These are phyloP conservation scores for Cystobasidiaceae sp. DNA, from an alignment of 1,284 basidiomycete species.

Conservation along the genomic window DNA sequence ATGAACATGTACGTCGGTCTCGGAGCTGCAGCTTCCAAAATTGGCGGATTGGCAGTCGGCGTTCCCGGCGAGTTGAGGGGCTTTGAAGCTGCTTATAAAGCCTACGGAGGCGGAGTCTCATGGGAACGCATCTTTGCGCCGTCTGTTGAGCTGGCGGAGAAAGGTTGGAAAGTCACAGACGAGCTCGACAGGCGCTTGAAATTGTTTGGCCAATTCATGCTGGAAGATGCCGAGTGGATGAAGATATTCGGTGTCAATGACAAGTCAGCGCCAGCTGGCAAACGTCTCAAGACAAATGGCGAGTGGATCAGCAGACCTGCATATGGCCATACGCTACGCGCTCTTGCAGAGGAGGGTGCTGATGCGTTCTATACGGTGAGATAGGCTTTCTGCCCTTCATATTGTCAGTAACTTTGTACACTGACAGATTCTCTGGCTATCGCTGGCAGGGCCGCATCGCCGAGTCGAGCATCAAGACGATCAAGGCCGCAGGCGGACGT, in stretches of 20 bases:
- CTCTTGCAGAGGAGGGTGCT: slow-evolving; percentile 63
- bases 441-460: slow-evolving; percentile 62
- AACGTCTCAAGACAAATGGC: slow-evolving; percentile 61
- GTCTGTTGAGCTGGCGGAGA: slow-evolving; percentile 61
- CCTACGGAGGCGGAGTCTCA: slow-evolving; percentile 64
- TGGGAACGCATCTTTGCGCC: slow-evolving; percentile 76
- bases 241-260: slow-evolving; percentile 75
- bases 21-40: slow-evolving; percentile 50
- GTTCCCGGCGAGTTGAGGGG: slow-evolving; percentile 84
- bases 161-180: slow-evolving; percentile 66
- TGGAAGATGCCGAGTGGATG: slow-evolving; percentile 69
- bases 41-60: slow-evolving; percentile 74
- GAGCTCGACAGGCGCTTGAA: slow-evolving; percentile 69
- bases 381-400: too few species aligned
- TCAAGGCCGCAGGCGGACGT: slow-evolving; percentile 64
- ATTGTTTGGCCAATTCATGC: slow-evolving; percentile 63
- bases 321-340: slow-evolving; percentile 61
- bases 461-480: slow-evolving; percentile 63
- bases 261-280: background rate
- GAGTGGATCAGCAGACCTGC: slow-evolving; percentile 65
- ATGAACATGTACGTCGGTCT: slow-evolving; percentile 62
- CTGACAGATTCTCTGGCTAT: background rate
- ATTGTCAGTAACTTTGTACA: too few species aligned
- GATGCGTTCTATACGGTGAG: slow-evolving; percentile 67
- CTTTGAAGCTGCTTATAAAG: slow-evolving; percentile 67